Base-by-base conservation (phyloP, 352 stramenopile species). In the Globisporangium barbulae region DNA sequence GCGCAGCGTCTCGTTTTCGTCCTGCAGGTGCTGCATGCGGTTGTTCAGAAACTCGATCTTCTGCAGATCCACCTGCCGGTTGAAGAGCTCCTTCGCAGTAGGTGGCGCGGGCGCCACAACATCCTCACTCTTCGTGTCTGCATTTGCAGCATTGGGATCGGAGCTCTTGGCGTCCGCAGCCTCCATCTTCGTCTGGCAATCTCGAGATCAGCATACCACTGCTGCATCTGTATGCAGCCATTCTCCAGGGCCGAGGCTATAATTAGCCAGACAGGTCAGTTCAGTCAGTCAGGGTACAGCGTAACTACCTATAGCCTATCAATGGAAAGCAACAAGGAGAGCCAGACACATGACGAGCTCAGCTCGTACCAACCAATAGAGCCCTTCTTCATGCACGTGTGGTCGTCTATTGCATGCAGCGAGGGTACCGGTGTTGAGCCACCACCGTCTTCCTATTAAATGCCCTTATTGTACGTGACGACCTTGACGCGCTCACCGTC, bases 391-490 rank as follows among this genome's bases (percentile, higher is more conserved):
- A 45, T 45, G 39, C 13, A 45, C 39, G 39, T n/a, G 33, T 28
- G 10, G 22, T 8, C 13, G 54, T 60, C 35, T 60, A 60, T 60
- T 60, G 37, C 21, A 45, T 19, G 39, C 35, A 41, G 35, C 1
- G 35, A 41, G 28, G 15, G 12, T 30, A 61, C 28, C 2, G 31
- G 31, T 35, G 33, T 21, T n/a, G n/a, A 28, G 22, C 19, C 2
- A 21, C 21, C 21, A 17, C 47, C 22, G 8, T n/a, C 21, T 31
- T 13, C 47, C 13, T 44, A 5, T 56, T 74, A 84, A 41, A 94
- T 88, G 53, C 85, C 85, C 58, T 94, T 94, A 71, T 94, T 94
- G 73, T 91, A 94, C 1, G 80, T 90, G 59, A 91, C 81, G 17
- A 88, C 61, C n/a, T 70, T 71, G 54, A 94, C 80, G 15, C 63